Evolutionary conservation across 1,284 basidiomycete species (phyloP).

Genomic region (Trametes polyzona): DNA sequence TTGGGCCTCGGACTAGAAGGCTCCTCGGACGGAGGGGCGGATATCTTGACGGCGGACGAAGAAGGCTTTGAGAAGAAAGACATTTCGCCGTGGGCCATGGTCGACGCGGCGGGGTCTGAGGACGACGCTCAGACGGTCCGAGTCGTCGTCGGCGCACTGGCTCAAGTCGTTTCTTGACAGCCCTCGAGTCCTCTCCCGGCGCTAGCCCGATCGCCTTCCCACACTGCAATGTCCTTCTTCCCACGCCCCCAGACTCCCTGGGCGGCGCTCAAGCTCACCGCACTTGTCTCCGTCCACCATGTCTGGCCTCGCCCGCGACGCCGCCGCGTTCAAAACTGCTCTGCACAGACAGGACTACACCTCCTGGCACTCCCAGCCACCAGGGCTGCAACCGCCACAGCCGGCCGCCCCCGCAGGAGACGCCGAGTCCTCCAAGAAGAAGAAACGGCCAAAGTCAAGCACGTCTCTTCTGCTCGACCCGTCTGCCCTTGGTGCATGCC

Average conservation of each 20-base stretch:
- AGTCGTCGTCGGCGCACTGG: too few species aligned
- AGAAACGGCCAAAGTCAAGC: slow-evolving; percentile 69
- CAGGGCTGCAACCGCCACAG: slow-evolving; percentile 39
- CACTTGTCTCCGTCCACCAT: slow-evolving; percentile 40
- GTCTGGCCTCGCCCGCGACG: slow-evolving; percentile 67
- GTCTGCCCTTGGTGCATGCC: slow-evolving; percentile 23
- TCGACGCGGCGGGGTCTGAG: slow-evolving; percentile 26
- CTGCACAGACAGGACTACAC: slow-evolving; percentile 66
- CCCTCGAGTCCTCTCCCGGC: not conserved
- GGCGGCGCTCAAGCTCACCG: slow-evolving; percentile 2
- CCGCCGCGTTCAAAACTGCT: slow-evolving; percentile 66
- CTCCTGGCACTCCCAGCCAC: slow-evolving; percentile 73
- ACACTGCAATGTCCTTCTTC: not conserved
- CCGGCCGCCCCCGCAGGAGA: slow-evolving; percentile 29
- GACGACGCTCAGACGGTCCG: slow-evolving; percentile 25
- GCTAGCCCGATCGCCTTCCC: not conserved
- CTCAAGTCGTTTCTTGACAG: too few species aligned
- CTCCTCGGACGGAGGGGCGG: slow-evolving; percentile 48
- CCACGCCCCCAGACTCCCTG: not conserved
- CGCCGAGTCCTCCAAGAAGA: slow-evolving; percentile 50
- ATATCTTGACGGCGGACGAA: slow-evolving; percentile 62
- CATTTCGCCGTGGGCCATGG: slow-evolving; percentile 38
- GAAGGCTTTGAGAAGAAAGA: slow-evolving; percentile 51
- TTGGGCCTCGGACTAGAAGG: slow-evolving; percentile 41
- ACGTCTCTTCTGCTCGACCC: slow-evolving; percentile 38